Evolutionary conservation across 78 protist genomes (phyloP).

Genomic region (Planoprotostelium fungivorum): DNA sequence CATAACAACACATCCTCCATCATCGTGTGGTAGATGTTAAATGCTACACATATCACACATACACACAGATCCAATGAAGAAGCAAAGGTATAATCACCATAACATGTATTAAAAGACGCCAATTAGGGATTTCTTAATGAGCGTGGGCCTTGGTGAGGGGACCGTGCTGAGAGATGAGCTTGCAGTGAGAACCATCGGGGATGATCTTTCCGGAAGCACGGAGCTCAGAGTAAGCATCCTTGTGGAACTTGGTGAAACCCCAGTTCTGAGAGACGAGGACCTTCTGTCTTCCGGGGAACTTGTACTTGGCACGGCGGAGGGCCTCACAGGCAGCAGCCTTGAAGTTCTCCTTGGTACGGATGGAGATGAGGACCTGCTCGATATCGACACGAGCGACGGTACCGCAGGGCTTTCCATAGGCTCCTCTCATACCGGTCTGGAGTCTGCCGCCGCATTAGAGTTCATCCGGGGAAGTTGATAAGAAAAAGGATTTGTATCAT

Average conservation of each 20-base stretch:
- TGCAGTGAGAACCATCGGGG: constrained; percentile 81
- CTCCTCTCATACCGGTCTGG: constrained; percentile 99
- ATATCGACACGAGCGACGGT: constrained; percentile 97
- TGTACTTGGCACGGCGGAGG: constrained; percentile 96
- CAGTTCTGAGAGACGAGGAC: constrained; percentile 90
- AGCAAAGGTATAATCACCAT: too few species aligned
- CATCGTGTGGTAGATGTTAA: too few species aligned
- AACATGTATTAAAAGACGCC: too few species aligned
- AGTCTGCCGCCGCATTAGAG: constrained; percentile 51
- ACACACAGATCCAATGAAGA: too few species aligned
- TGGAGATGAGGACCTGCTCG: constrained; percentile 95
- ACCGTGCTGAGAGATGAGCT: constrained; percentile 75
- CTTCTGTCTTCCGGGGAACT: constrained; percentile 99
- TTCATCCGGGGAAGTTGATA: neutral
- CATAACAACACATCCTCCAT: too few species aligned
- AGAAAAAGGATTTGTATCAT: neutral
- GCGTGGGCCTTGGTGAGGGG: constrained; percentile 30
- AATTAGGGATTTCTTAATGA: too few species aligned
- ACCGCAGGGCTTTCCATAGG: constrained; percentile 99
- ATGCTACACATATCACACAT: too few species aligned
- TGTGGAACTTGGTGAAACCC: constrained; percentile 96
- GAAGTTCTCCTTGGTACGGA: constrained; percentile 86
- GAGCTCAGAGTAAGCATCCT: constrained; percentile 75
- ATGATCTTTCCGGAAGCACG: constrained; percentile 57
- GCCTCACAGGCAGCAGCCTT: constrained; percentile 88